Conservation (phyloP, 257 asterid genomes). For the Przewalskia tangutica region DNA sequence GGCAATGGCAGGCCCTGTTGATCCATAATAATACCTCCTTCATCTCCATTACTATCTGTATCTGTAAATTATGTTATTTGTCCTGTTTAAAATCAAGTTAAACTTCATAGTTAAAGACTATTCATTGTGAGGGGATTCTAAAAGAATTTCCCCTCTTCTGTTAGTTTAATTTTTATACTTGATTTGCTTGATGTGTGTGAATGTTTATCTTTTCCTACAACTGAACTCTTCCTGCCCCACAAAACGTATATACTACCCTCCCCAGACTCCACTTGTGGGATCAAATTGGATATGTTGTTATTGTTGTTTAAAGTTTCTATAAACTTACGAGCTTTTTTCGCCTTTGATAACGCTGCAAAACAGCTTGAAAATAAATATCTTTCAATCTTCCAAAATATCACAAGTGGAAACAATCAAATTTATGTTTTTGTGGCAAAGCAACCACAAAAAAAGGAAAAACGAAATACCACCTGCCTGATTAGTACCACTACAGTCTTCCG, state of each 20-base stretch:
- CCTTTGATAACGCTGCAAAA: background rate
- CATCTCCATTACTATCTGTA: background rate
- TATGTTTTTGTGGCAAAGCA: background rate
- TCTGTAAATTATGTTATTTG: slow-evolving; percentile 25
- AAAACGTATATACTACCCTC: no score
- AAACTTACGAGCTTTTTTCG: background rate
- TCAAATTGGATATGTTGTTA: no score
- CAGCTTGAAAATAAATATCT: background rate
- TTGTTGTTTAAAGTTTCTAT: background rate
- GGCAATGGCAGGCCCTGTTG: slow-evolving; percentile 50
- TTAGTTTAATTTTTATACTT: slow-evolving; percentile 7
- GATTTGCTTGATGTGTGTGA: background rate
- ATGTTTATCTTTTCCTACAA: background rate
- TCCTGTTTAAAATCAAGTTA: slow-evolving; percentile 11
- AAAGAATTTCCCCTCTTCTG: no score
- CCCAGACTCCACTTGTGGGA: no score
- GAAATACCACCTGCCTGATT: slow-evolving; percentile 30
- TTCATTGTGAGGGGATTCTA: slow-evolving; percentile 30
- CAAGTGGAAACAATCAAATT: background rate
- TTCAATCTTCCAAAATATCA: background rate
- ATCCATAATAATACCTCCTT: slow-evolving; percentile 29
- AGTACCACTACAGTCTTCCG: no score
- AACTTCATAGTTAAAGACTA: slow-evolving; percentile 18
- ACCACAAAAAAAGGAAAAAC: no score
- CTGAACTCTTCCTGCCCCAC: no score